Evolutionary conservation across 2,329 filamentous ascomycete genomes (phyloP).

Genomic region (Epichloe baconii): DNA sequence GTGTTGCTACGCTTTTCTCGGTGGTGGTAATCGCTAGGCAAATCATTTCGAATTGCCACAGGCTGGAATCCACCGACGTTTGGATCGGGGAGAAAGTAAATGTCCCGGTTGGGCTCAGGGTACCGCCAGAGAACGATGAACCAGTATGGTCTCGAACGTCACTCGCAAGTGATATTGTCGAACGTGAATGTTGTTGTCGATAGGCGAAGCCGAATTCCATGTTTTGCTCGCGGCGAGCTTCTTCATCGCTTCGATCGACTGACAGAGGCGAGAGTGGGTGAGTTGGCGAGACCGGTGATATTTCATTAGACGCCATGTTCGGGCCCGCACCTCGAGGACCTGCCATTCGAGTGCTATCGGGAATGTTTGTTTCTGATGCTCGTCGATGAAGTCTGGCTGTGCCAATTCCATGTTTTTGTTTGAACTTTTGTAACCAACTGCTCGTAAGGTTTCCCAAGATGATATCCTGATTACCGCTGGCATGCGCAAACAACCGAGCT

Average conservation of each 20-base stretch:
- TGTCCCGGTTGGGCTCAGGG: conserved; percentile 61
- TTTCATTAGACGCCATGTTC: conserved; percentile 36
- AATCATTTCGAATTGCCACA: conserved; percentile 20
- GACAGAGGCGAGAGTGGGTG: conserved; percentile 56
- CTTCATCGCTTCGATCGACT: conserved; percentile 56
- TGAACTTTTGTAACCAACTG: conserved; percentile 89
- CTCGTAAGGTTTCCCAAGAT: conserved; percentile 58
- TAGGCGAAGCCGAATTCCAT: conserved; percentile 22
- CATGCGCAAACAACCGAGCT: conserved; percentile 66
- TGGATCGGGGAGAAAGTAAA: conserved; percentile 67
- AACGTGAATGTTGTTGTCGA: conserved; percentile 21
- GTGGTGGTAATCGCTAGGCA: conserved; percentile 48
- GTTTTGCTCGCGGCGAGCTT: conserved; percentile 36
- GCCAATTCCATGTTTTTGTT: conserved; percentile 62
- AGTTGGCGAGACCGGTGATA: conserved; percentile 62
- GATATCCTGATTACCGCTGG: conserved; percentile 53
- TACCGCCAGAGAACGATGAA: conserved; percentile 57
- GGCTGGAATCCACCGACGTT: conserved; percentile 50
- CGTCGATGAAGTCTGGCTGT: conserved; percentile 38
- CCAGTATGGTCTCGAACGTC: conserved; percentile 20
- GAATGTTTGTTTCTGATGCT: conserved; percentile 57
- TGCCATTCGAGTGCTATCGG: conserved; percentile 48
- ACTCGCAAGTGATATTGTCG: conserved; percentile 20
- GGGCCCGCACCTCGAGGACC: background rate
- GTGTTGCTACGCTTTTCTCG: conserved; percentile 67